Conservation (phyloP, 306 rosid genomes). For the Quercus glauca region DNA sequence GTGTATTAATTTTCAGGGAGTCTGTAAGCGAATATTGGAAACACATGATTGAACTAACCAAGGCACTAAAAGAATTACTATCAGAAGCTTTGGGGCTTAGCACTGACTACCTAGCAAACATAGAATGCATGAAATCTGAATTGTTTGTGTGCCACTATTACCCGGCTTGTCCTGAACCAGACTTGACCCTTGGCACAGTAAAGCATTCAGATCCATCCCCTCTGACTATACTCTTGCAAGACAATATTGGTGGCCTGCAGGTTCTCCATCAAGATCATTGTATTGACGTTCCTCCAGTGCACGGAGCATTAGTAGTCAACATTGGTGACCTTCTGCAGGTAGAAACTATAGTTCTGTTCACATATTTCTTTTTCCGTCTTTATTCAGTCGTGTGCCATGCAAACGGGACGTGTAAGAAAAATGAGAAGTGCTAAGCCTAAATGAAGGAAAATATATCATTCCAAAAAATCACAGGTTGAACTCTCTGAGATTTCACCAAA, state of each 20-base stretch:
- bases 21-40: constrained; percentile 51
- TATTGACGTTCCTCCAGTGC: constrained; percentile 54
- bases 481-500: too few relatives aligned
- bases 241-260: constrained; percentile 72
- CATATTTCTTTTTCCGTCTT: background rate
- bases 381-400: background rate
- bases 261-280: constrained; percentile 62
- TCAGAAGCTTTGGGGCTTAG: constrained; percentile 68
- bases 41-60: constrained; percentile 41
- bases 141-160: constrained; percentile 67
- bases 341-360: background rate
- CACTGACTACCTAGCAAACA: constrained; percentile 41
- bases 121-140: constrained; percentile 64
- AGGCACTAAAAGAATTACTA: constrained; percentile 43
- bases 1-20: constrained; percentile 31
- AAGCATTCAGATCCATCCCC: constrained; percentile 79
- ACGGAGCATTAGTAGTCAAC: constrained; percentile 60
- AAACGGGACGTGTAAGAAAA: too few relatives aligned
- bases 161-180: constrained; percentile 79
- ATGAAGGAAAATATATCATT: too few relatives aligned
- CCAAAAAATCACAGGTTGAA: too few relatives aligned
- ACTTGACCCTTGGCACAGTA: constrained; percentile 61
- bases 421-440: too few relatives aligned
- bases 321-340: constrained; percentile 85
- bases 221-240: constrained; percentile 66